A percentile compares a stretch with the other conserved stretches of the same genome.
Evolutionary conservation across 1,284 basidiomycete species (phyloP).

Genomic region (Irpex sp.): DNA sequence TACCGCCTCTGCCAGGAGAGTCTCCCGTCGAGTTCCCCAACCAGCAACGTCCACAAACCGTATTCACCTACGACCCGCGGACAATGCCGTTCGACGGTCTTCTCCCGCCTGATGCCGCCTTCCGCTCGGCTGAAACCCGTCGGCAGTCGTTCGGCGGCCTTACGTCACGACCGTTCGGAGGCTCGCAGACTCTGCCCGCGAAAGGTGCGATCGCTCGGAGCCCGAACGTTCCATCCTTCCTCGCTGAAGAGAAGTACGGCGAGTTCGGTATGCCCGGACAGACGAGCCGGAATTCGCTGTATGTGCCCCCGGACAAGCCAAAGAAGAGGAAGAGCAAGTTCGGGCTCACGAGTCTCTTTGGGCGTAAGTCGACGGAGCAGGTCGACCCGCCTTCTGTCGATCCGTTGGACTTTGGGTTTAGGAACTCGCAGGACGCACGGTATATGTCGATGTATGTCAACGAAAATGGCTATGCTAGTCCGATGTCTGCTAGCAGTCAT

Average conservation of each 20-base stretch:
- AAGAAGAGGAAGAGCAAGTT: constrained; percentile 70
- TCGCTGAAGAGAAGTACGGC: constrained; percentile 42
- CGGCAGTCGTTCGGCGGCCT: constrained; percentile 75
- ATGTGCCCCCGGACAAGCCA: constrained; percentile 24
- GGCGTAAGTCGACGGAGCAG: constrained; percentile 46
- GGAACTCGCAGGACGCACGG: constrained; percentile 33
- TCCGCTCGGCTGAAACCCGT: constrained; percentile 51
- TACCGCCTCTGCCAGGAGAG: constrained; percentile 73
- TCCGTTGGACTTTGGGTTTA: constrained; percentile 23
- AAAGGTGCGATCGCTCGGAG: constrained; percentile 17
- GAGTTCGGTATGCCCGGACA: constrained; percentile 68
- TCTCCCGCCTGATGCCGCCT: constrained; percentile 59
- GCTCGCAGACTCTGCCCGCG: constrained; percentile 43
- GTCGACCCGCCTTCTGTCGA: constrained; percentile 16
- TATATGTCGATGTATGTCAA: constrained; percentile 31
- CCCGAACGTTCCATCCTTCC: constrained; percentile 30
- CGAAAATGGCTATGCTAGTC: constrained; percentile 33
- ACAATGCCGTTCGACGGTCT: constrained; percentile 46
- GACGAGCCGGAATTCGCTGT: constrained; percentile 30
- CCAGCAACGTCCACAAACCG: constrained; percentile 53
- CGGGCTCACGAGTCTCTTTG: constrained; percentile 59
- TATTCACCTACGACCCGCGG: constrained; percentile 58
- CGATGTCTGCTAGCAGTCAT: constrained; percentile 27
- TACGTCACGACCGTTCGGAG: constrained; percentile 44
- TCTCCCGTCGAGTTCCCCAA: constrained; percentile 33